These are phyloP conservation scores for Apiospora sp. DNA, from an alignment of 2,329 filamentous ascomycete species.

Conservation along the genomic window DNA sequence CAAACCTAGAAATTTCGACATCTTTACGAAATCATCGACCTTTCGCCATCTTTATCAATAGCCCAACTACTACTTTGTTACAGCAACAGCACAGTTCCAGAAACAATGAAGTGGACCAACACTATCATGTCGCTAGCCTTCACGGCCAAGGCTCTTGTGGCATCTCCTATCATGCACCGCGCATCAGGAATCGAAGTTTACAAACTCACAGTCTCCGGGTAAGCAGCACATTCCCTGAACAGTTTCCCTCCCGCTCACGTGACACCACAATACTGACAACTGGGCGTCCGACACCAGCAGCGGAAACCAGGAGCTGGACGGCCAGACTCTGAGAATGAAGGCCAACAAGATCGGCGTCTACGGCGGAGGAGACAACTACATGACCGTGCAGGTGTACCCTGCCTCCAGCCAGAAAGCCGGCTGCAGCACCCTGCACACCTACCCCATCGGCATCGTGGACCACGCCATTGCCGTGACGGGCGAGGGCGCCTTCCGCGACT, in stretches of 20 bases:
- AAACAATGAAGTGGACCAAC: constrained; percentile 30
- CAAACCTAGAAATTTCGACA: not conserved
- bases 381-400: constrained; percentile 41
- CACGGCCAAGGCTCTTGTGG: not conserved
- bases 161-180: not conserved
- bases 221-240: not conserved
- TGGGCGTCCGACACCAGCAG: constrained; percentile 28
- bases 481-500: constrained; percentile 40
- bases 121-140: constrained; percentile 25
- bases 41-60: not conserved
- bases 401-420: constrained; percentile 37
- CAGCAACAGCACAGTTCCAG: not conserved
- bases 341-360: constrained; percentile 44
- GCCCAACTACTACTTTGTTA: not conserved
- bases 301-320: constrained; percentile 39
- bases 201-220: constrained; percentile 15
- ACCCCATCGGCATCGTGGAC: constrained; percentile 46
- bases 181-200: constrained; percentile 5
- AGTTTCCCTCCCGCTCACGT: not conserved
- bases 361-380: constrained; percentile 30
- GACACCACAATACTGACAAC: not conserved
- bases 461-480: constrained; percentile 49
- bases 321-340: constrained; percentile 42
- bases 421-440: constrained; percentile 47
- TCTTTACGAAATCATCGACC: not conserved